A percentile compares a stretch with the other conserved stretches of the same genome.
These are phyloP conservation scores for Aquilaria malaccensis DNA, from an alignment of 345 rosid genomes.

Conservation along the genomic window DNA sequence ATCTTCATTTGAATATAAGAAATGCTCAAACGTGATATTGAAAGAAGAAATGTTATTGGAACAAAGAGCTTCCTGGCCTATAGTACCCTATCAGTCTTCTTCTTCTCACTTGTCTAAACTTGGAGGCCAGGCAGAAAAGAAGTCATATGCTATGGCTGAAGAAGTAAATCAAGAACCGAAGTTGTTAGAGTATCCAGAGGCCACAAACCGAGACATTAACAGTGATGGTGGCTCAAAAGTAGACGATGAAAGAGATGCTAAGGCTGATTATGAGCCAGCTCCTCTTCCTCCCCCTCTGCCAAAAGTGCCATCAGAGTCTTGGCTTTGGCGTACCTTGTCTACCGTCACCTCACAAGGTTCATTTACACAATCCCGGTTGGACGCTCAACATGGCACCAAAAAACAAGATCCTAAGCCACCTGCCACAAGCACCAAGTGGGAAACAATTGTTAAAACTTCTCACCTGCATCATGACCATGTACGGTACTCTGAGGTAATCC, in stretches of 20 bases:
- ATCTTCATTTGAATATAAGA: constrained; percentile 18
- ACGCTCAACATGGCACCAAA: constrained; percentile 28
- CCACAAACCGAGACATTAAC: constrained; percentile 16
- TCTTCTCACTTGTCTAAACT: constrained; percentile 11
- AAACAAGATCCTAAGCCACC: constrained; percentile 29
- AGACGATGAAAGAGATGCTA: constrained; percentile 20
- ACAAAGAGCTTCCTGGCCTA: constrained; percentile 1
- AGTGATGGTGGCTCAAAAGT: constrained; percentile 16
- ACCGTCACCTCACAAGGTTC: constrained; percentile 34
- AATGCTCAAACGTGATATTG: constrained; percentile 12
- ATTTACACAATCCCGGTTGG: constrained; percentile 23
- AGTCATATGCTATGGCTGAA: constrained; percentile 2
- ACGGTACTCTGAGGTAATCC: constrained; percentile 76
- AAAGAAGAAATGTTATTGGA: constrained; percentile 17
- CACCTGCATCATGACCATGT: constrained; percentile 64
- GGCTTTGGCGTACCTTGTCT: constrained; percentile 83
- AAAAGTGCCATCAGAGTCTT: constrained; percentile 82
- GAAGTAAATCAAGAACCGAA: constrained; percentile 21
- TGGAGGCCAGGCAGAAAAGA: constrained; percentile 16
- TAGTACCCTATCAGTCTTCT: constrained; percentile 14
- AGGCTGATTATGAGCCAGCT: constrained; percentile 12
- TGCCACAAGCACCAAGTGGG: constrained; percentile 64
- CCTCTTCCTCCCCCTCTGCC: constrained; percentile 57
- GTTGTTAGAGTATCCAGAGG: constrained; percentile 23
- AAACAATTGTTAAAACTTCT: constrained; percentile 88